Conservation (phyloP, 1,139 yeast genomes). For the Saccharomycopsis crataegensis region DNA sequence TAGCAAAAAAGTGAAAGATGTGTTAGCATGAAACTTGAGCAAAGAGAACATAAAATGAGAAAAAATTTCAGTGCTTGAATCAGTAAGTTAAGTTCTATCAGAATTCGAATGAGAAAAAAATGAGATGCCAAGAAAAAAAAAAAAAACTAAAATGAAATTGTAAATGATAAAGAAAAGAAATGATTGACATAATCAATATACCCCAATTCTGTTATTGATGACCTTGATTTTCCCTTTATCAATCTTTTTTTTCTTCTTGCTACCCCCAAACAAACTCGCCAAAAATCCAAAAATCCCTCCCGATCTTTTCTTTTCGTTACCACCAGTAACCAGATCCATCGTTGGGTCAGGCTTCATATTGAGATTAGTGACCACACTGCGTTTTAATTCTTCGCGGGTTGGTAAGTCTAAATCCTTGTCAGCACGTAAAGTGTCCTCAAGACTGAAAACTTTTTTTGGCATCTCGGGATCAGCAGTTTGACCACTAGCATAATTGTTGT, state of each 20-base stretch:
- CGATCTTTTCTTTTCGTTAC: too few relatives aligned
- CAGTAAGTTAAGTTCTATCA: too few relatives aligned
- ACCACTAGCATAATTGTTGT: background rate
- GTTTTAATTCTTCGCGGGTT: conserved; percentile 1
- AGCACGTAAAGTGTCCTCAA: conserved; percentile 19
- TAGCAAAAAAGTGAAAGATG: too few relatives aligned
- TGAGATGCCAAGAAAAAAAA: background rate
- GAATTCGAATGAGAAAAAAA: too few relatives aligned
- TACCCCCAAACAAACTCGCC: conserved; percentile 4
- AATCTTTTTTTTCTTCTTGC: conserved; percentile 11
- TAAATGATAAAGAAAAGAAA: background rate
- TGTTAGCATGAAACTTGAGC: too few relatives aligned
- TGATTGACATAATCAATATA: conserved; percentile 3
- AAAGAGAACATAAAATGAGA: too few relatives aligned
- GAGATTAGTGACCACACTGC: conserved; percentile 6
- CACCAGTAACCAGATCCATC: background rate
- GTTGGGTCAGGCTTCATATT: background rate
- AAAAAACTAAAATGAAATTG: background rate
- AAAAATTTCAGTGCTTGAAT: too few relatives aligned
- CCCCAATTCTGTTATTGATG: conserved; percentile 18
- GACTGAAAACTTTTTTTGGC: conserved; percentile 16
- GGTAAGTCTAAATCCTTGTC: conserved; percentile 12
- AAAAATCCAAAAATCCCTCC: conserved; percentile 10
- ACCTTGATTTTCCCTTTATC: conserved; percentile 18
- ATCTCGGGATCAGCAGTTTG: background rate